Base-by-base conservation (phyloP, 2,329 filamentous ascomycete species). In the Neospermospora avenae region DNA sequence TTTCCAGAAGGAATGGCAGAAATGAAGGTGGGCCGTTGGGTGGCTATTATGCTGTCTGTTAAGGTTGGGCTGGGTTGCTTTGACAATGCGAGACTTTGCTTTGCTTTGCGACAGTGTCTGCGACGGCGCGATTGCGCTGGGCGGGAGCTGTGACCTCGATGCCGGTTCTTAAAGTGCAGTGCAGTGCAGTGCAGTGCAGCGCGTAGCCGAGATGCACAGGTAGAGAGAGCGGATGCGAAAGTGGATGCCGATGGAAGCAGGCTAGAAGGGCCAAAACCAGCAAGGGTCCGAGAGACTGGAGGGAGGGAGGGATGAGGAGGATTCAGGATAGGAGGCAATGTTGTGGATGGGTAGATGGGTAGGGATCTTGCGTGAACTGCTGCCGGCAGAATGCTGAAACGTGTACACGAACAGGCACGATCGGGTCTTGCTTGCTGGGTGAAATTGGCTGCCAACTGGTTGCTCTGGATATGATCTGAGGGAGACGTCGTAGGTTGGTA, bases 21-120 rank as follows among this genome's bases (percentile, higher is more conserved):
- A n/a, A 49, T 11, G 45, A 49, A 55, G 22, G 48, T 51, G 31
- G 31, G 48, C 28, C 48, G 28, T 3, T 24, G 16, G 24, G 20
- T 35, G 45, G 35, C 44, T 39, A 54, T 37, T 34, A 41, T 42
- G 41, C n/a, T 24, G 55, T 51, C 64, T 55, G 51, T 60, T 62
- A 62, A 64, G 58, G 60, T 60, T 65, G 5, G 28, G 28, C 11
- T 62, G 60, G 59, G 64, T 63, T 66, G 68, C 68, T 70, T 68
- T 67, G 67, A 69, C 63, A 63, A 62, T 66, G 59, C 61, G 61
- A 69, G 67, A 67, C 66, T 68, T 65, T 42, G 39, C 37, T 42
- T 39, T 39, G 37, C 37, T 39, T 52, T 65, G 66, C 67, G 67
- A 69, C 65, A 67, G 61, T 55, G 60, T 65, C 67, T 70, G 68